Base-by-base conservation (phyloP, 306 rosid genomes). In the Casuarina glauca region DNA sequence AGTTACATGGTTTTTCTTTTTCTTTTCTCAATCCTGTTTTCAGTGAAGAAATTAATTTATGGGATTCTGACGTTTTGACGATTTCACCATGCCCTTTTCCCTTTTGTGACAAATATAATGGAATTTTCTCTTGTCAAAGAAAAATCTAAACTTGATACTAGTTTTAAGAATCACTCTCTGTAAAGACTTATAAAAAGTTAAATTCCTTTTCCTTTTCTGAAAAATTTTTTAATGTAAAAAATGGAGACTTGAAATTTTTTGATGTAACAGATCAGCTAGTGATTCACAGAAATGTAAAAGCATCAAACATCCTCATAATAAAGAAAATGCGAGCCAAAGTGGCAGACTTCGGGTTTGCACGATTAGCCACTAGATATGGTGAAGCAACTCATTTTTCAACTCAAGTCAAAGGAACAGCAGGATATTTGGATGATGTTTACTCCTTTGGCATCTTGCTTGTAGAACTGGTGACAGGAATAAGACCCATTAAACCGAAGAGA, bases 381-480 rank as follows among this genome's bases (percentile, higher is more conserved):
- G 48, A 20, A 11, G 91, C 84, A 80, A 96, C 97, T 60, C 99
- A 96, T 50, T 13, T 96, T 73, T 93, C 98, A 74, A 96, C 99
- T 54, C 90, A 89, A 80, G 63, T 96, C 12, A 96, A 96, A 87
- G 99, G 99, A 84, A 96, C 99, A 54, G 96, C 97, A 44, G 99
- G 99, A 13, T 96, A 96, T 73, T 77, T 96, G 86, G 98, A 96
- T 35, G 99, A 96, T 80, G 98, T 96, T 45, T 96, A 96, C 80
- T 96, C 99, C 60, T 96, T 96, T 15, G 99, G 99, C 0, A 98
- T 96, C 13, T 80, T 96, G 86, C 98, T 96, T 41, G 94, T 96
- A 73, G 98, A 96, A 82, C 76, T 93, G 76, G 77, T 93, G 83
- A 90, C 99, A 32, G 99, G 99, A 72, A 82, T 98, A 73, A 81